A percentile compares a stretch with the other conserved stretches of the same genome.
These are phyloP conservation scores for Yarrowia sp. DNA, from an alignment of 805 yeast genomes.

Conservation along the genomic window DNA sequence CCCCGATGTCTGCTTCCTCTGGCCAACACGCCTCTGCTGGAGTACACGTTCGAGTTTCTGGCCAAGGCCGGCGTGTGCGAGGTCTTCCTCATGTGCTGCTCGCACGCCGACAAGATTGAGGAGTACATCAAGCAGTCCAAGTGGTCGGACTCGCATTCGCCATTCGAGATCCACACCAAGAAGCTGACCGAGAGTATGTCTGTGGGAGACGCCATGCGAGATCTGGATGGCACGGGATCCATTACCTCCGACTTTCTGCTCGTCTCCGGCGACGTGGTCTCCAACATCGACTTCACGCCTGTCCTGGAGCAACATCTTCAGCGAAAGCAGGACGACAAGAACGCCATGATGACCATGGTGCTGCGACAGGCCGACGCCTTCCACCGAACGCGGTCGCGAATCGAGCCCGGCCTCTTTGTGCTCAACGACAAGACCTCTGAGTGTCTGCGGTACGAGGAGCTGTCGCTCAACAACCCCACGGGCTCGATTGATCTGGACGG, in stretches of 20 bases:
- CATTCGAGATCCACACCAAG: constrained; percentile 76
- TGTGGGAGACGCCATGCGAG: constrained; percentile 97
- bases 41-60: constrained; percentile 89
- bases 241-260: constrained; percentile 86
- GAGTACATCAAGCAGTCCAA: constrained; percentile 61
- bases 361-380: constrained; percentile 77
- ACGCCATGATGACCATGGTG: constrained; percentile 93
- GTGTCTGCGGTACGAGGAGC: constrained; percentile 80
- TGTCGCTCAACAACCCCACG: constrained; percentile 50
- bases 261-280: constrained; percentile 93
- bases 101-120: constrained; percentile 87
- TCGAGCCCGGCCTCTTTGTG: constrained; percentile 81
- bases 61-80: constrained; percentile 89
- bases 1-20: constrained; percentile 92
- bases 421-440: constrained; percentile 70
- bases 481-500: constrained; percentile 68
- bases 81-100: constrained; percentile 83
- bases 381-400: constrained; percentile 78
- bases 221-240: constrained; percentile 84
- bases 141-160: constrained; percentile 54
- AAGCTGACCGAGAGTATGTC: constrained; percentile 83
- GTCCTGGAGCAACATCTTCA: constrained; percentile 71
- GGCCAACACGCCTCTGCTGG: constrained; percentile 90
- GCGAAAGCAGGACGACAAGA: constrained; percentile 71
- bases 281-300: constrained; percentile 77